Evolutionary conservation across 106 monocot genomes (phyloP), one percentile per base, ranked within the genome.

Genomic region (Platanthera zijinensis): DNA sequence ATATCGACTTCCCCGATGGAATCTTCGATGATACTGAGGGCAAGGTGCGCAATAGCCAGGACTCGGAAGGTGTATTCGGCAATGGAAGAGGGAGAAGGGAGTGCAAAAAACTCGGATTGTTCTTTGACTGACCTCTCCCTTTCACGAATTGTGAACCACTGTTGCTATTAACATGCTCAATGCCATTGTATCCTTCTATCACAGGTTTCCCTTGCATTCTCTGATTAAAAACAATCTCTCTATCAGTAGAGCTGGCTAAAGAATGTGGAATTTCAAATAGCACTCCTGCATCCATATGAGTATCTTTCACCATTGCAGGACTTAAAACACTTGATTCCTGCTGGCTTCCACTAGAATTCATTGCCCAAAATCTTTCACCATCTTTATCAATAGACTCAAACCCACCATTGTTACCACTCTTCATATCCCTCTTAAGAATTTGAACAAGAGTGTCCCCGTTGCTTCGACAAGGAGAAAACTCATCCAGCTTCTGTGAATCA

Each of bases 1-100:
- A 78, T 45, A 88, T 83, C 21, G 88, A 81, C 52, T 71, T 52
- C 50, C 71, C 62, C n/a, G 81, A 66, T 28, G 51, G 81, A 70
- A 73, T 85, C 77, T 83, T 90, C 17, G 85, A 69, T 6, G 86
- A 86, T 18, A 90, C 79, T 4, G 90, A 88, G 52, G 93, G 93
- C 83, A 93, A 83, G 46, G 90, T 84, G 7, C 83, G 86, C 53
- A 52, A 82, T 32, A 94, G 94, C 94, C 94, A 94, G 1, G 94
- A 94, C 52, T 94, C 94, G 28, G 90, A 86, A 5, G 94, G 94
- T 57, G 88, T 81, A 72, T 83, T 86, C 0, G 90, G 90, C 50
- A 86, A 64, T 53, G 84, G 88, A 49, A 86, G 90, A 69, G 86
- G 84, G 14, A 90, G 83, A 75, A 82, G 76, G 52, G 78, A 53